Conservation (phyloP, 1,139 yeast genomes). For the Saccharomyces hybrid region DNA sequence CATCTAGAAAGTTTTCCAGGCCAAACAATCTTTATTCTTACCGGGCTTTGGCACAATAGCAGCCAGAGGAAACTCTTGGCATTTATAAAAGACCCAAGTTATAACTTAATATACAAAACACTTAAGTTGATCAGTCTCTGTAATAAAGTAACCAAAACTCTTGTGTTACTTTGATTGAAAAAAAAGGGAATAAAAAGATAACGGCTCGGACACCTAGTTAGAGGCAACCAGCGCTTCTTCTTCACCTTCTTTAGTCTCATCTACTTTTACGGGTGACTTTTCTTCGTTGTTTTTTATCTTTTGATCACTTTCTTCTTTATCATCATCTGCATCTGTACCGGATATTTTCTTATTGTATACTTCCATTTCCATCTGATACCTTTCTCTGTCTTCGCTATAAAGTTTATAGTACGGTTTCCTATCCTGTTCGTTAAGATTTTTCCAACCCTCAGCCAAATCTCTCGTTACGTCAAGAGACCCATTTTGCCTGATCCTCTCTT, state of each 20-base stretch:
- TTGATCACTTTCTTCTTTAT: constrained; percentile 3
- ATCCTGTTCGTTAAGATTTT: constrained; percentile 57
- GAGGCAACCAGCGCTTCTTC: background rate
- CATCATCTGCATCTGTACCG: constrained; percentile 11
- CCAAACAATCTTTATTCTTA: background rate
- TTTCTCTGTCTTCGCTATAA: constrained; percentile 71
- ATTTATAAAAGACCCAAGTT: background rate
- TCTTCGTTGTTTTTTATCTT: background rate
- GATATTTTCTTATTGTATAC: constrained; percentile 39
- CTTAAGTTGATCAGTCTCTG: background rate
- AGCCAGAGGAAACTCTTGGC: background rate
- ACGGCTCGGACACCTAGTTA: background rate
- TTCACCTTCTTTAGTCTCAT: constrained; percentile 8
- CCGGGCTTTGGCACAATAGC: background rate
- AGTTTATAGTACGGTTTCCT: constrained; percentile 68
- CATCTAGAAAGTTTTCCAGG: background rate
- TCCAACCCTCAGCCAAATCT: constrained; percentile 84
- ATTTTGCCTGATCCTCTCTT: constrained; percentile 57
- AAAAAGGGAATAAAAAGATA: background rate
- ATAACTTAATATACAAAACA: background rate
- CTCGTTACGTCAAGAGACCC: constrained; percentile 63
- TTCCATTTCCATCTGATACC: constrained; percentile 69
- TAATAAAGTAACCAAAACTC: background rate
- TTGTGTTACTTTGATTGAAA: background rate
- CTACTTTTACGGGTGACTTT: background rate